Conservation (phyloP, 2,329 filamentous ascomycete species). For the Penicillium sp. region DNA sequence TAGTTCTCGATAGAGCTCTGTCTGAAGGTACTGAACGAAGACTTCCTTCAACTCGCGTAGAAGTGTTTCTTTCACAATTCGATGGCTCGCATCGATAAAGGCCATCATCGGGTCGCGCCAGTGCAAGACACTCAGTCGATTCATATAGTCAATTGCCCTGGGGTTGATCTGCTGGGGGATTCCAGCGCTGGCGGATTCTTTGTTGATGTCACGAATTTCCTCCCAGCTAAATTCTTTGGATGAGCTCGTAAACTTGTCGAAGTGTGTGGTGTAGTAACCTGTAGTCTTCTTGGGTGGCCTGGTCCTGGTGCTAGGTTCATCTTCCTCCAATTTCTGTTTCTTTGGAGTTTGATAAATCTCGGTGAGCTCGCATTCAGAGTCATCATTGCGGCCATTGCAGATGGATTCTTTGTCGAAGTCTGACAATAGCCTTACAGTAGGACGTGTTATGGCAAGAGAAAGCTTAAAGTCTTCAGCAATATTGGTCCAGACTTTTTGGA, state of each 20-base stretch:
- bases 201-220: constrained; percentile 60
- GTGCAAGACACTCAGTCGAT: constrained; percentile 59
- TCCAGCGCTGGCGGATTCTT: constrained; percentile 60
- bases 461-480: constrained; percentile 59
- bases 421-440: constrained; percentile 35
- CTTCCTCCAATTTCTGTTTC: constrained; percentile 30
- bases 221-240: constrained; percentile 34
- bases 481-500: constrained; percentile 50
- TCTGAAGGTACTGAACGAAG: constrained; percentile 40
- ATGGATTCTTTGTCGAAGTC: constrained; percentile 42
- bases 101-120: constrained; percentile 61
- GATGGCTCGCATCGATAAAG: constrained; percentile 40
- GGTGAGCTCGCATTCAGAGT: constrained; percentile 36
- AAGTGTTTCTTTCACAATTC: constrained; percentile 37
- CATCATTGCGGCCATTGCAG: constrained; percentile 26
- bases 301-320: constrained; percentile 1
- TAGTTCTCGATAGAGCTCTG: constrained; percentile 39
- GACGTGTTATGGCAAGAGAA: constrained; percentile 51
- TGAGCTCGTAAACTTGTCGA: constrained; percentile 28
- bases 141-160: constrained; percentile 64
- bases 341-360: constrained; percentile 3
- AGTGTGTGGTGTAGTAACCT: constrained; percentile 26
- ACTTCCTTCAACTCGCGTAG: constrained; percentile 54
- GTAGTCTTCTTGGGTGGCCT: neutral
- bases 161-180: constrained; percentile 64